Conservation (phyloP, 148 eudicot species). For the Chenopodium suecicum region DNA sequence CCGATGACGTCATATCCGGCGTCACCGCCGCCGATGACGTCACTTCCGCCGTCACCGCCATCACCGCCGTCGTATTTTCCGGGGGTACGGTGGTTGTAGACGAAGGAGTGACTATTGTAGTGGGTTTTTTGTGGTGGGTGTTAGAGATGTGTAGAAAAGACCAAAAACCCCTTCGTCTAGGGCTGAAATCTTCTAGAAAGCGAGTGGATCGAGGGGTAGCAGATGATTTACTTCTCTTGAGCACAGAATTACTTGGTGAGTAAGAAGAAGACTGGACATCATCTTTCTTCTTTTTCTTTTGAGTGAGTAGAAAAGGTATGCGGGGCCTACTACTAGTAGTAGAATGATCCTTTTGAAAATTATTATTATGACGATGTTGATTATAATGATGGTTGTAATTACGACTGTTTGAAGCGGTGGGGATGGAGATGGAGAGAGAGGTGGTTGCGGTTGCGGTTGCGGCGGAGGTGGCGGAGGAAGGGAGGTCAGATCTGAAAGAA, state of each 20-base stretch:
- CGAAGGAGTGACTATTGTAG: too few relatives aligned
- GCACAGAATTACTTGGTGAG: background rate
- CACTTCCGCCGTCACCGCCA: too few relatives aligned
- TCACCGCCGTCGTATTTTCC: too few relatives aligned
- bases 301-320: slow-evolving; percentile 49
- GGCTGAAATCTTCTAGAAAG: slow-evolving; percentile 32
- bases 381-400: background rate
- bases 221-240: slow-evolving; percentile 76
- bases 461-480: slow-evolving; percentile 21
- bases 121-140: slow-evolving; percentile 8
- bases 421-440: slow-evolving; percentile 20
- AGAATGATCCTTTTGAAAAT: background rate
- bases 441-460: slow-evolving; percentile 17
- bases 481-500: slow-evolving; percentile 54
- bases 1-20: too few relatives aligned
- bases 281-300: slow-evolving; percentile 39
- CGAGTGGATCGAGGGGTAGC: slow-evolving; percentile 42
- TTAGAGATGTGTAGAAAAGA: slow-evolving; percentile 46
- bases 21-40: too few relatives aligned
- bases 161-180: slow-evolving; percentile 64
- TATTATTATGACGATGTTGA: background rate
- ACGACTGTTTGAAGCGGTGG: slow-evolving; percentile 12
- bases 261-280: background rate
- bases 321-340: slow-evolving; percentile 28
- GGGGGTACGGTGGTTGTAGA: background rate